Base-by-base conservation (phyloP, 2,329 filamentous ascomycete species). In the Sphaerostilbella broomeana region DNA sequence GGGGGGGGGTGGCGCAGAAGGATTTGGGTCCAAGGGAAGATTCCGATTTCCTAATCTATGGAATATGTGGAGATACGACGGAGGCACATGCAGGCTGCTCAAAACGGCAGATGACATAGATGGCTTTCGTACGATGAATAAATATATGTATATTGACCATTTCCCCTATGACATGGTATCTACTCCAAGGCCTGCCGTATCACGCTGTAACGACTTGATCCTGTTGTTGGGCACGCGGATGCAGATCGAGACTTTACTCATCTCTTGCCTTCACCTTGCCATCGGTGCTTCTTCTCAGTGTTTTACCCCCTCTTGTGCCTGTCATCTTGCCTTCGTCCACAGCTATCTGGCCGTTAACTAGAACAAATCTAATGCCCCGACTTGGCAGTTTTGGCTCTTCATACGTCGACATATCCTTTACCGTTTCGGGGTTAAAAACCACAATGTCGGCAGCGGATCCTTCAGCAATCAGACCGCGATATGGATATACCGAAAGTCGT, bases 391-490 rank as follows among this genome's bases (percentile, higher is more conserved):
- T 52, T 4, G 50, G 47, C 24, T 51, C 27, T 16, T 52, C 49
- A 34, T 45, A 51, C 0, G 50, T 50, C 3, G 50, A 49, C 47
- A 50, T 49, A 11, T 52, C 50, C 22, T 34, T 17, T 17, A 52
- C 32, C 10, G 43, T 31, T 6, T 41, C 43, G 11, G 50, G 44
- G n/a, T 52, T 42, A 16, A 52, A 52, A 3, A 52, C 29, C 2
- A 52, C 49, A 15, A 52, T 28, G 12, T 52, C 50, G 11, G 50
- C 50, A 13, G 50, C 50, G 7, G 50, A 51, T 5, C 49, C 50
- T 21, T 49, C 46, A 1, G 46, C 44, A 15, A 52, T n/a, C 4
- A 49, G 38, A 4, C 50, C 50, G 4, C 50, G 46, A 27, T 46
- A 41, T 2, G 50, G 50, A 12, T 51, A 51, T 11, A 52, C 38